Evolutionary conservation across 306 rosid species (phyloP).

Genomic region (Parietaria judaica): DNA sequence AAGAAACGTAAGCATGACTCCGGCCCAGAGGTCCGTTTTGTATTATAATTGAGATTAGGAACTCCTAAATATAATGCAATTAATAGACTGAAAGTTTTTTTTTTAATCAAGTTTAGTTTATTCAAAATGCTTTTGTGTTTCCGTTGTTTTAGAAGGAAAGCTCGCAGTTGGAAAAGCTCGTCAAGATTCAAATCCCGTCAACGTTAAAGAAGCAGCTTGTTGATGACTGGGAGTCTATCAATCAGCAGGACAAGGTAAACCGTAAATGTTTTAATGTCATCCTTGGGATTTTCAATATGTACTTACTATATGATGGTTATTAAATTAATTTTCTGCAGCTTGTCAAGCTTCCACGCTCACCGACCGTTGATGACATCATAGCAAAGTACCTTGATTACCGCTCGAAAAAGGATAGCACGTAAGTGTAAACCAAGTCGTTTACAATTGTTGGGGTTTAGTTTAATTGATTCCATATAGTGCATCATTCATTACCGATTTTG

Average conservation of each 20-base stretch:
- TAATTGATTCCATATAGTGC: not conserved
- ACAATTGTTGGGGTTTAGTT: conserved; percentile 6
- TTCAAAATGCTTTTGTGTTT: conserved; percentile 11
- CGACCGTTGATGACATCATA: conserved; percentile 88
- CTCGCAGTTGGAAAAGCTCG: conserved; percentile 54
- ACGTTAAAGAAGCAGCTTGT: conserved; percentile 87
- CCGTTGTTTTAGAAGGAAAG: conserved; percentile 59
- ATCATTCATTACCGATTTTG: no score
- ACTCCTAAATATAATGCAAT: not conserved
- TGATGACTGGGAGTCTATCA: conserved; percentile 84
- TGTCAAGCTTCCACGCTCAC: conserved; percentile 95
- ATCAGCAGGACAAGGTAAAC: conserved; percentile 93
- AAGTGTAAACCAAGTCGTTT: conserved; percentile 29
- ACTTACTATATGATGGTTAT: conserved; percentile 10
- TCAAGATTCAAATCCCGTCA: conserved; percentile 92
- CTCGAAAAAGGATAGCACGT: conserved; percentile 83
- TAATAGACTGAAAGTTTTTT: not conserved
- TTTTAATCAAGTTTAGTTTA: not conserved
- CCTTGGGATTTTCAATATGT: no score
- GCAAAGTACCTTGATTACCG: conserved; percentile 78
- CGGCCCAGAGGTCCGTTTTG: conserved; percentile 60
- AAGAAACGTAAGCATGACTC: conserved; percentile 78
- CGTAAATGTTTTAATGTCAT: not conserved
- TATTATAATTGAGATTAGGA: conserved; percentile 9
- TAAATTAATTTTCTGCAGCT: conserved; percentile 43